Base-by-base conservation (phyloP, 78 protist genomes). In the Chrysochromulina parva region DNA sequence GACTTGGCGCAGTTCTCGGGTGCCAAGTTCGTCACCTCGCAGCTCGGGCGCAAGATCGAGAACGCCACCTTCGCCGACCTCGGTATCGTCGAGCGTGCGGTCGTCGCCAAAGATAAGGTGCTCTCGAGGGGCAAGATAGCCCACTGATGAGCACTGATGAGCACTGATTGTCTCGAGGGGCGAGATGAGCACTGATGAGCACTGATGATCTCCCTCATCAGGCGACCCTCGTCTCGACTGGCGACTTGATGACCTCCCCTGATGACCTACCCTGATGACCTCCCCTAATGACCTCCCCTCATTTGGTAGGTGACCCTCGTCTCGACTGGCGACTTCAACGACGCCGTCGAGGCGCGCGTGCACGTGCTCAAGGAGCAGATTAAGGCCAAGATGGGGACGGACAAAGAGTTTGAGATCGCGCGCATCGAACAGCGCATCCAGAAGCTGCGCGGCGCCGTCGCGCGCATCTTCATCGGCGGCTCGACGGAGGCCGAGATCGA, bases 1-100 rank as follows among this genome's bases (percentile, higher is more conserved):
- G 93, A 90, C 69, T 82, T 90, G 24, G 60, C 84, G 38, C 50
- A 48, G 19, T 71, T 90, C 60, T 82, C 86, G 53, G 93, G 93
- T 19, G 90, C 85, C 20, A 26, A 28, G 24, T n/a, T 84, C 28
- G 26, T 90, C 57, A 48, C 65, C 38, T 19, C 9, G 9, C 22
- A 88, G 53, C 74, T 65, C 17, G 50, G 28, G n/a, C 6, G n/a
- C n/a, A 65, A 2, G 71, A 10, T 86, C 24, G 57, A 28, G 55
- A 5, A 86, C 22, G 82, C 57, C 38, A 65, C 84, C 16, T 48
- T 57, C 65, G 93, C 50, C 10, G n/a, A 17, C 6, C 82, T 84
- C 14, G 93, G 93, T 57, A 0, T 1, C 1, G 24, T 53, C n/a
- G 67, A 11, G 47, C 74, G 84, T 52, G 76, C 19, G 58, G 55